Percentiles rank a stretch among this genome's conserved stretches.
These are phyloP conservation scores for Cryphonectria japonica DNA, from an alignment of 2,329 filamentous ascomycete genomes.

Conservation along the genomic window DNA sequence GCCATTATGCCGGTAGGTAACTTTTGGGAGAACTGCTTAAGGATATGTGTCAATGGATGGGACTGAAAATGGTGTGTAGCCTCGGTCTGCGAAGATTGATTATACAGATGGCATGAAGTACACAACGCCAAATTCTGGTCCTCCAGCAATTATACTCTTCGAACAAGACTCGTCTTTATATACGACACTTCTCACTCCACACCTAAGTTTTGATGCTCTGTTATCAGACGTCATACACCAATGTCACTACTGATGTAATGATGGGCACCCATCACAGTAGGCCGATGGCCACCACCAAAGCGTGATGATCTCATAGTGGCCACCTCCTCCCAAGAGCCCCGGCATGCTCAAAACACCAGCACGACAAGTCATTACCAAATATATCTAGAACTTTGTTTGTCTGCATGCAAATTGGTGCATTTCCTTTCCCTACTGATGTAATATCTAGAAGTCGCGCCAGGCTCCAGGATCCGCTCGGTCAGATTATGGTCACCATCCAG, in stretches of 20 bases:
- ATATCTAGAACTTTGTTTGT: not conserved
- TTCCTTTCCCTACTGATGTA: not conserved
- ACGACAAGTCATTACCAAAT: not conserved
- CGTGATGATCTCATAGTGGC: constrained; percentile 17
- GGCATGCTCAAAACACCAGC: not conserved
- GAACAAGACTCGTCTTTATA: not conserved
- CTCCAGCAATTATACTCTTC: not conserved
- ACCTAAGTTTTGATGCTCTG: not conserved
- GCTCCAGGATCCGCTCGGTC: not conserved
- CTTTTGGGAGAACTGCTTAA: not conserved
- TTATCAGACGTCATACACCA: constrained; percentile 10
- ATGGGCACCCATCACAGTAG: not conserved
- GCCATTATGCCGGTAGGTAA: constrained; percentile 20
- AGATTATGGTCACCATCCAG: not conserved
- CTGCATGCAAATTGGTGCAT: not conserved
- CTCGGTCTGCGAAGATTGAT: not conserved
- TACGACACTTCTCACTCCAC: not conserved
- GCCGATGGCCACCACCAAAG: not conserved
- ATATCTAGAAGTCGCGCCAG: not conserved
- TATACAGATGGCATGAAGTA: not conserved
- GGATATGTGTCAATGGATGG: not conserved
- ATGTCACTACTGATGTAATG: constrained; percentile 12
- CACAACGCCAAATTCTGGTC: not conserved
- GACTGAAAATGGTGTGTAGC: too few species aligned
- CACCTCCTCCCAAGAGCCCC: not conserved